phyloP scores from a whole-genome alignment of 345 rosid species.

The Diplotaxis tenuifolia region DNA sequence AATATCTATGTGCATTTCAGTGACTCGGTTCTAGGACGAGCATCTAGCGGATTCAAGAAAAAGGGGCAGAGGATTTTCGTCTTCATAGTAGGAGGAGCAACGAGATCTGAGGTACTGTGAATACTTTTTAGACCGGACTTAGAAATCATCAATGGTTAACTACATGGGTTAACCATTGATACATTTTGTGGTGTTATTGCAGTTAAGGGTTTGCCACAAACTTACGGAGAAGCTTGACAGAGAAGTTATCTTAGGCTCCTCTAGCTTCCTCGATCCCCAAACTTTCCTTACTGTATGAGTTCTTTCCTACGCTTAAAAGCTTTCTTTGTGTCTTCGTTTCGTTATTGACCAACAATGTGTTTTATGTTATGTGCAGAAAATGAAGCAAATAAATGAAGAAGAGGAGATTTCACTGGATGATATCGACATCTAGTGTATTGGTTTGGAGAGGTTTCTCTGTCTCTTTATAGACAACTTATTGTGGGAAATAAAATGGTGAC shows the following conservation, averaged over 20 bases:
- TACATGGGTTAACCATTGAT: background rate
- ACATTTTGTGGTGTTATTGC: slow-evolving; percentile 20
- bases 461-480: background rate
- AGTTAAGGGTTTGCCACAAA: slow-evolving; percentile 96
- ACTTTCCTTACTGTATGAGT: slow-evolving; percentile 70
- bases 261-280: slow-evolving; percentile 91
- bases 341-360: background rate
- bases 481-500: slow-evolving; percentile 23
- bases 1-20: slow-evolving; percentile 40
- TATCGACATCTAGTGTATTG: slow-evolving; percentile 36
- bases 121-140: background rate
- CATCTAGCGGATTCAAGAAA: slow-evolving; percentile 72
- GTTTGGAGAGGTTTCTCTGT: background rate
- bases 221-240: slow-evolving; percentile 81
- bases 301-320: background rate
- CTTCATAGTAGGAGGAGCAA: slow-evolving; percentile 90
- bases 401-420: slow-evolving; percentile 78
- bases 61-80: slow-evolving; percentile 83
- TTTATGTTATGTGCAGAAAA: slow-evolving; percentile 56
- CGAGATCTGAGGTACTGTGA: slow-evolving; percentile 83
- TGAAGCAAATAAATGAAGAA: slow-evolving; percentile 65
- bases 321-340: background rate
- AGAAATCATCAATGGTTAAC: background rate
- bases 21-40: slow-evolving; percentile 71
- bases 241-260: slow-evolving; percentile 85